Base-by-base conservation (phyloP, 495 filamentous ascomycete species). In the Annulohypoxylon moriforme region DNA sequence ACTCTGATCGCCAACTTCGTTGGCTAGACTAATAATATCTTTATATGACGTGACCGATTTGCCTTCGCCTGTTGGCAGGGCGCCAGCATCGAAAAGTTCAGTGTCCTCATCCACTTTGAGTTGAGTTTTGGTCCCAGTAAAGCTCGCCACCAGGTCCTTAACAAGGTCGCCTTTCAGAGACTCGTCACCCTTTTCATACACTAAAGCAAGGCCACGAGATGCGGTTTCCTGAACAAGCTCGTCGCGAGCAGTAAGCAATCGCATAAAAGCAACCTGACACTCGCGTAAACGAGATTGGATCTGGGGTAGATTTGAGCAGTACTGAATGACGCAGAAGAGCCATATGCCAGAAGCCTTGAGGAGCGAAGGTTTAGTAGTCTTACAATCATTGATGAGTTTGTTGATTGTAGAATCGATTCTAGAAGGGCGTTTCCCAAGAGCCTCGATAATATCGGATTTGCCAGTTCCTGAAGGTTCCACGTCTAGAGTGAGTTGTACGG, bases 171-270 rank as follows among this genome's bases (percentile, higher is more conserved):
- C 89, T 77, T 92, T 94, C 1, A 97, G 84, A 7, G 85, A 85
- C 59, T 89, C 85, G 69, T 96, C 92, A 0, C 96, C 96, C 72
- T 93, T 94, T 75, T 97, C 93, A 79, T 97, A 98, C 4, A 98
- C 93, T 52, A 98, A 83, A 13, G 92, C 89, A 27, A 99, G 86
- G 13, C 96, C 96, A 68, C 96, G 87, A 13, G 94, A 95, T 1
- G 96, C 96, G 1, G 94, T 94, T 77, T 99, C 96, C 78, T 98
- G 96, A 6, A 98, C 93, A 47, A 98, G 86, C 75, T 97, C 93
- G 67, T 99, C 96, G 18, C 94, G 85, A 75, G 96, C 94, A 11
- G 89, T 88, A 33, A 99, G 86, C n/a, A 97, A 88, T 14, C 89
- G 84, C 81, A 94, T 92, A 79, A 99, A 99, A 3, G 92, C 93